Evolutionary conservation across 306 rosid genomes (phyloP), one percentile per base, ranked within the genome.

Genomic region (Senna siamea): DNA sequence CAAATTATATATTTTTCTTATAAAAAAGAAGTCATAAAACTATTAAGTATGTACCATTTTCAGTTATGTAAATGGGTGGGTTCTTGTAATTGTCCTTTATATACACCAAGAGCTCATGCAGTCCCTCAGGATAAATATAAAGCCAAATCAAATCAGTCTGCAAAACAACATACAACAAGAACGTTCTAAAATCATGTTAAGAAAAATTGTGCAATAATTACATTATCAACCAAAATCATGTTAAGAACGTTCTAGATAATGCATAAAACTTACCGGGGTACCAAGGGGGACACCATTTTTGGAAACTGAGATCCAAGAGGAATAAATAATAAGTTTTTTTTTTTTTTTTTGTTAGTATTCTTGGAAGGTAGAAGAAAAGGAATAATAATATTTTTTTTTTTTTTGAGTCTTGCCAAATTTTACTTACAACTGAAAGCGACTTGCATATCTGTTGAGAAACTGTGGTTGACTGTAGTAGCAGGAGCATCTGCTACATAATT

Each of bases 61-160:
- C 94, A 14, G 87, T 87, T 15, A 89, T 77, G 83, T 73, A 76
- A 40, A 89, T 44, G 4, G n/a, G 1, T 1, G 50, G 50, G n/a
- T 44, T 44, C 5, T 44, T 12, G 50, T 44, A 44, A 7, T 44
- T 44, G n/a, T 44, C 50, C 50, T 44, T 44, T 44, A 44, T 11
- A 44, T 44, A 44, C n/a, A 44, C 13, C 50, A 44, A 10, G 10
- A 44, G 50, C n/a, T 44, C 4, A 44, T 52, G 76, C 40, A 89
- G 60, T 63, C 94, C 92, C 62, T 60, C 68, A 0, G 92, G 94
- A 65, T 72, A 81, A 26, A 85, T 52, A 67, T 11, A 75, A 13
- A 89, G 84, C 92, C 92, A 89, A 15, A 4, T 6, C 72, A 81
- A 66, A 51, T 64, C 73, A 37, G 89, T 87, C 94, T 89, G 83